These are phyloP conservation scores for Apiospora sp. DNA, from an alignment of 2,329 filamentous ascomycete genomes.

Conservation along the genomic window DNA sequence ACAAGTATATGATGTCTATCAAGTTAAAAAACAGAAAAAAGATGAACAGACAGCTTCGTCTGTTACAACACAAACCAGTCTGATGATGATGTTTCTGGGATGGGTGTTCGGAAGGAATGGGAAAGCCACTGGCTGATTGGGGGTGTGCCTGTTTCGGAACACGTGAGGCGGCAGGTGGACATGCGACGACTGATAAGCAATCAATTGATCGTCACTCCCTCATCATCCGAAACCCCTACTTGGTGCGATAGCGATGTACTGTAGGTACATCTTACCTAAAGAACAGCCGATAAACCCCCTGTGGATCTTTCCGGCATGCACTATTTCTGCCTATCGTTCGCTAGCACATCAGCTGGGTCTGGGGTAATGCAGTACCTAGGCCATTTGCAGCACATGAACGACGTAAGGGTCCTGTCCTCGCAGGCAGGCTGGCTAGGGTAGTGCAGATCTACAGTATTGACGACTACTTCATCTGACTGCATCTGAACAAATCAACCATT, in stretches of 20 bases:
- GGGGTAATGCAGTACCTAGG: conserved; percentile 11
- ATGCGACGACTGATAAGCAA: conserved; percentile 20
- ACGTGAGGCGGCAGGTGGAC: conserved; percentile 14
- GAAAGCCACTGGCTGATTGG: conserved; percentile 3
- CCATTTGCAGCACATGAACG: not conserved
- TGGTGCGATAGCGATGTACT: not conserved
- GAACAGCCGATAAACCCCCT: not conserved
- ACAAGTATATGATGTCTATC: not conserved
- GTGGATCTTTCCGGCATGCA: not conserved
- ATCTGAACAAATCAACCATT: not conserved
- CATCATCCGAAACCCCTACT: not conserved
- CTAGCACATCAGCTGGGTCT: conserved; percentile 17
- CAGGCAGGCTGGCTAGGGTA: not conserved
- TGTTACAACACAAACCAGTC: conserved; percentile 2
- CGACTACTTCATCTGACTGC: not conserved
- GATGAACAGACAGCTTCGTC: not conserved
- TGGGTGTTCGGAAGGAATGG: conserved; percentile 1
- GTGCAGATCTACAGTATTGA: not conserved
- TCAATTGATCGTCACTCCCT: conserved; percentile 15
- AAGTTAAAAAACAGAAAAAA: not conserved
- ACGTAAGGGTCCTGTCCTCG: not conserved
- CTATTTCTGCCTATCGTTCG: not conserved
- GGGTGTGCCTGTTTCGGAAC: conserved; percentile 12
- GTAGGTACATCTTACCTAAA: conserved; percentile 6
- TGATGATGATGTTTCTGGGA: conserved; percentile 4